Evolutionary conservation across 371 early-diverging fungal genomes (phyloP).

Genomic region (Circinella minor): DNA sequence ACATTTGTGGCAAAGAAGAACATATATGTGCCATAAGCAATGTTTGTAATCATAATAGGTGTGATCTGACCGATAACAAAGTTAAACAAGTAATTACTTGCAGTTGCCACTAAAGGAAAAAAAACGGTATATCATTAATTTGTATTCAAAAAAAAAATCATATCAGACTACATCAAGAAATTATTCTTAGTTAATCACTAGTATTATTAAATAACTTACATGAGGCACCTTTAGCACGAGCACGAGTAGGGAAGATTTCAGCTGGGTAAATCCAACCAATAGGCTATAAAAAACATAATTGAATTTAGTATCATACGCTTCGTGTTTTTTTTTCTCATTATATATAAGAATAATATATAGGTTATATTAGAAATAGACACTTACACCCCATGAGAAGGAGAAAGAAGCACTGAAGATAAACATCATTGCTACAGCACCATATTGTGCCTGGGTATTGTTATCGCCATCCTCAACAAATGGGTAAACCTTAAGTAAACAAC

Average conservation of each 20-base stretch:
- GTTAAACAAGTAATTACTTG: conserved; percentile 57
- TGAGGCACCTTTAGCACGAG: conserved; percentile 18
- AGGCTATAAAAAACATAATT: conserved; percentile 35
- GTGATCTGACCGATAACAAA: conserved; percentile 32
- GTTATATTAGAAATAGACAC: too few species aligned
- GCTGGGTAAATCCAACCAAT: conserved; percentile 89
- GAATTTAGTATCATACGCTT: too few species aligned
- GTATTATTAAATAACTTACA: not conserved
- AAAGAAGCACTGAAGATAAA: conserved; percentile 24
- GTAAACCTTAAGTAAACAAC: conserved; percentile 34
- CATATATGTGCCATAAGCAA: conserved; percentile 44
- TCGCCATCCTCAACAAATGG: conserved; percentile 18
- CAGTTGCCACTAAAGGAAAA: conserved; percentile 32
- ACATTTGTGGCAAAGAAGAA: conserved; percentile 43
- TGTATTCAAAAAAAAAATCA: too few species aligned
- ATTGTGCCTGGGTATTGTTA: conserved; percentile 26
- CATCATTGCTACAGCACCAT: conserved; percentile 30
- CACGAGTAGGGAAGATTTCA: conserved; percentile 71
- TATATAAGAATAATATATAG: too few species aligned
- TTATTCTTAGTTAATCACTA: too few species aligned
- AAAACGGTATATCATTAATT: too few species aligned
- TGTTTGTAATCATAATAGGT: conserved; percentile 26
- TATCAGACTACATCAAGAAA: too few species aligned
- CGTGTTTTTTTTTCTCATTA: too few species aligned
- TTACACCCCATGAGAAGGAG: conserved; percentile 57